These are phyloP conservation scores for Podospora tetraspora DNA, from an alignment of 495 filamentous ascomycete genomes.

Conservation along the genomic window DNA sequence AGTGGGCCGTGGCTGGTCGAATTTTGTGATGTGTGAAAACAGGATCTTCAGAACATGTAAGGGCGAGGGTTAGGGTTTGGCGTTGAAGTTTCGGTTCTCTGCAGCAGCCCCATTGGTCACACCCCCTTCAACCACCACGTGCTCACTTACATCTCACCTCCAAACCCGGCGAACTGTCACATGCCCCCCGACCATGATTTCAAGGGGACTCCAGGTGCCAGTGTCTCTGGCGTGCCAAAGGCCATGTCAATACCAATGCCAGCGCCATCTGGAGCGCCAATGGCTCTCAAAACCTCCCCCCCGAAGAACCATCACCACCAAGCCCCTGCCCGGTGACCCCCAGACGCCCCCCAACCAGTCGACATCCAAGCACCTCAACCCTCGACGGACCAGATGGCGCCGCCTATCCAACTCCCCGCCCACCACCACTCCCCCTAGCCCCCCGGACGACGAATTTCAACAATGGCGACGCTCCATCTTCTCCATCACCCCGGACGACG, in stretches of 20 bases:
- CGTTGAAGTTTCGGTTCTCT: neutral
- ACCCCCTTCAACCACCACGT: neutral
- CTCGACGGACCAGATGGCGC: neutral
- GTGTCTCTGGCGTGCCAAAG: constrained; percentile 4
- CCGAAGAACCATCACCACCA: constrained; percentile 1
- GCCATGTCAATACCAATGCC: constrained; percentile 3
- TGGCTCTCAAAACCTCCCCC: neutral
- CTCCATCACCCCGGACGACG: neutral
- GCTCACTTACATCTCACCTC: neutral
- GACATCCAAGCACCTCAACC: neutral
- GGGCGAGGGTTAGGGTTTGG: neutral
- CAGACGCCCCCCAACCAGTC: neutral
- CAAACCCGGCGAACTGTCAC: neutral
- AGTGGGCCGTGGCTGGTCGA: neutral
- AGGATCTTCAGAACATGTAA: neutral
- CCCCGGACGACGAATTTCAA: neutral
- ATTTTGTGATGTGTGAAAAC: neutral
- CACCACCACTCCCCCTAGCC: too few relatives aligned
- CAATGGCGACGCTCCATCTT: neutral
- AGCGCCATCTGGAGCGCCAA: neutral
- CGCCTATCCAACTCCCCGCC: neutral
- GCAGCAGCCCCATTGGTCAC: neutral
- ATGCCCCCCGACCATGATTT: constrained; percentile 11
- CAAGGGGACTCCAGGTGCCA: constrained; percentile 9
- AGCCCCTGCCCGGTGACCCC: neutral